Conservation (phyloP, 169 alveolate species). For the Plasmodium yoelii region DNA sequence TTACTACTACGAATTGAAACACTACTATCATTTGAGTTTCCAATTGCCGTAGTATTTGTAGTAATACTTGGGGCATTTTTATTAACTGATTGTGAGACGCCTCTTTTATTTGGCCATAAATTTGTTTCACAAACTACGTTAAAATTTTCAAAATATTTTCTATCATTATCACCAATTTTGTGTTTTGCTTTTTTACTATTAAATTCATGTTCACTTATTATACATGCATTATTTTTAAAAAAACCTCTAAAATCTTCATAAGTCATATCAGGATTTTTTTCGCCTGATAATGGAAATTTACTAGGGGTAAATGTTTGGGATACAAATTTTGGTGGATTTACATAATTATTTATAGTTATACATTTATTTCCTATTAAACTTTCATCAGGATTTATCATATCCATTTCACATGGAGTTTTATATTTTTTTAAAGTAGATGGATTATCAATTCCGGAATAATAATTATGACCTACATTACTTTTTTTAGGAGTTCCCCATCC, state of each 20-base stretch:
- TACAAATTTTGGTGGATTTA: conserved; percentile 73
- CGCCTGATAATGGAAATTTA: conserved; percentile 72
- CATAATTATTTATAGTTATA: conserved; percentile 72
- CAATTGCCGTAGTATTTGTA: too few species aligned
- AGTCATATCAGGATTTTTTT: conserved; percentile 30
- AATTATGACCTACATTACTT: conserved; percentile 35
- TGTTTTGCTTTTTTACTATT: conserved; percentile 37
- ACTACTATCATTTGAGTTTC: too few species aligned
- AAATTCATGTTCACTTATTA: conserved; percentile 73
- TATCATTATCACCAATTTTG: conserved; percentile 11
- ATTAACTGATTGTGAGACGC: conserved; percentile 6
- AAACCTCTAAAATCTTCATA: conserved; percentile 64
- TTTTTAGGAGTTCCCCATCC: conserved; percentile 72
- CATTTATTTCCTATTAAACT: conserved; percentile 77
- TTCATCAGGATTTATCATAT: conserved; percentile 71
- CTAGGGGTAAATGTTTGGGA: conserved; percentile 23
- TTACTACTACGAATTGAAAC: too few species aligned
- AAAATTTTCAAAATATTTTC: conserved; percentile 19
- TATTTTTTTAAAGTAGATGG: conserved; percentile 59
- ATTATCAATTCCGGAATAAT: conserved; percentile 49
- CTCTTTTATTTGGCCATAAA: conserved; percentile 69
- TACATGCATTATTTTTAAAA: conserved; percentile 63
- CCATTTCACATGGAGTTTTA: conserved; percentile 76
- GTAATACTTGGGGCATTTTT: not conserved
- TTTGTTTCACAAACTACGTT: conserved; percentile 27